Base-by-base conservation (phyloP, 176 grass and related monocot species). In the Zoysia pacifica region DNA sequence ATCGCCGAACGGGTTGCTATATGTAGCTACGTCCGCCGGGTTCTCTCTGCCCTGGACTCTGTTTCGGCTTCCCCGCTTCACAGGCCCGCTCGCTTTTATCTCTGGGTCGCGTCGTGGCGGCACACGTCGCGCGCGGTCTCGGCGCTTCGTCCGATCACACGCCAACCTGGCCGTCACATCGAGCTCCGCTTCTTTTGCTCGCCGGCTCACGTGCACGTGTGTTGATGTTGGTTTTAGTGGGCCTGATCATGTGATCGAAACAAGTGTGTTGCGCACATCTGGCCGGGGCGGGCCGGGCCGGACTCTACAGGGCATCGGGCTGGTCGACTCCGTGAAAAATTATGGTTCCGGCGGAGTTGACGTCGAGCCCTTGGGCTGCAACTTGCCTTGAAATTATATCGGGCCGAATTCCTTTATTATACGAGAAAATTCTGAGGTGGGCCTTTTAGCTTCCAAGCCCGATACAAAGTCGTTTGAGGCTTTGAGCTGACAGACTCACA, bases 81-180 rank as follows among this genome's bases (percentile, higher is more conserved):
- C 37, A 73, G 43, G 36, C 48, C 11, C 36, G 37, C 38, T 5
- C 28, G 28, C 28, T 38, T 76, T 37, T 46, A 11, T 20, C 47
- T 82, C 2, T n/a, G 20, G 3, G 1, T 7, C 7, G 50, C 15
- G 51, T 43, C 40, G 55, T 71, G 49, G 42, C 16, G 5, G 62
- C 35, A 79, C 52, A 11, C 64, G 46, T 65, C 43, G 65, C 58
- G 43, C 75, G 9, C 48, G 13, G 75, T 60, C 65, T 52, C 47
- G 65, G 39, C 66, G 19, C 56, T 65, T 65, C 71, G 49, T 59
- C 54, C 55, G 58, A 48, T 82, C 79, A 72, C 85, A 73, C 10
- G 73, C 48, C 44, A 6, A 20, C 46, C 20, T 15, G 28, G 86
- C 74, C 80, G 74, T 61, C 18, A 74, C 61, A 83, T 88, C 3